Evolutionary conservation across 306 rosid genomes (phyloP).

Genomic region (Vigna nakashimae): DNA sequence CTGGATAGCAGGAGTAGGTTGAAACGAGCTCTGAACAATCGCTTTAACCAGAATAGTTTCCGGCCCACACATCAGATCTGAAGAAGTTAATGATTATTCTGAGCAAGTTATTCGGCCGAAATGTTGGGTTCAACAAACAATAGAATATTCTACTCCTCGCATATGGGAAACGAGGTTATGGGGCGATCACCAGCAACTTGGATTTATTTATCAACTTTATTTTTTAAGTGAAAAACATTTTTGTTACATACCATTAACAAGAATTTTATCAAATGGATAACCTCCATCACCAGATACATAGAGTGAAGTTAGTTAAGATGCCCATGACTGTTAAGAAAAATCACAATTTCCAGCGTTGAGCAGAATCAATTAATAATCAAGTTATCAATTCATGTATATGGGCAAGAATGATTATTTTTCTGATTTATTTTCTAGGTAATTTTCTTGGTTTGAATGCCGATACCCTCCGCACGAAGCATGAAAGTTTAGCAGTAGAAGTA

Average conservation of each 20-base stretch:
- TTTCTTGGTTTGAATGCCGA: neutral
- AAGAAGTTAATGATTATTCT: constrained; percentile 36
- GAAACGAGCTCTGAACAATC: neutral
- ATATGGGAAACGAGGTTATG: neutral
- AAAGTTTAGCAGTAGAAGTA: constrained; percentile 22
- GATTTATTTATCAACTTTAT: neutral
- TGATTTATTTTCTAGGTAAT: neutral
- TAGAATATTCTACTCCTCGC: constrained; percentile 12
- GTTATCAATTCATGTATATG: neutral
- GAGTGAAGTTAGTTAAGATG: neutral
- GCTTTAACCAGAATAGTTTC: constrained; percentile 10
- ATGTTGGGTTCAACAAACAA: neutral
- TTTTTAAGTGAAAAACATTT: neutral
- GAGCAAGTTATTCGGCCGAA: neutral
- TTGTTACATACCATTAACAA: neutral
- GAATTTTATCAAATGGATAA: constrained; percentile 10
- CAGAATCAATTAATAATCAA: neutral
- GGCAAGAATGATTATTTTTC: neutral
- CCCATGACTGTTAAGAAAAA: neutral
- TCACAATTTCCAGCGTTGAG: neutral
- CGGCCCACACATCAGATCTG: constrained; percentile 15
- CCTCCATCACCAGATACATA: constrained; percentile 7
- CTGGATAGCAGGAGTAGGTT: constrained; percentile 26
- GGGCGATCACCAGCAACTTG: constrained; percentile 6
- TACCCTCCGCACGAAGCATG: constrained; percentile 25